Percentiles rank a stretch among this genome's conserved stretches.
These are phyloP conservation scores for Acaromyces ingoldii DNA, from an alignment of 1,284 basidiomycete species.

Conservation along the genomic window DNA sequence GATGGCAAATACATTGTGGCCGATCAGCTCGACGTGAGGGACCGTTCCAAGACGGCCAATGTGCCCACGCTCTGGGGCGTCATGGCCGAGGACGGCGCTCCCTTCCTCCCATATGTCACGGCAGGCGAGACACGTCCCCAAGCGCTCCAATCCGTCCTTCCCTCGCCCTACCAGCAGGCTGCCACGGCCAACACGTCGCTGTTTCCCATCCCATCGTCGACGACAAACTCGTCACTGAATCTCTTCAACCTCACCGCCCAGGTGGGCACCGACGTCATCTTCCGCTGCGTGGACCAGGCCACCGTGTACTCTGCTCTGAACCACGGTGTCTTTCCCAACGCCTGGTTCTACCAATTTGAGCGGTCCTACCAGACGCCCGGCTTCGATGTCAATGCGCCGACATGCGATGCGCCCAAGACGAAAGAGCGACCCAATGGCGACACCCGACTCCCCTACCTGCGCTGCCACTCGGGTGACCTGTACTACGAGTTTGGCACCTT, in stretches of 20 bases:
- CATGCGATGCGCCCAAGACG: not conserved
- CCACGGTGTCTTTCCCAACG: not conserved
- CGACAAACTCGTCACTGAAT: not conserved
- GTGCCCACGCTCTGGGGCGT: not conserved
- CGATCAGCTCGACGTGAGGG: not conserved
- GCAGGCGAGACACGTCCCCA: not conserved
- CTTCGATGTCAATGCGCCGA: too few species aligned
- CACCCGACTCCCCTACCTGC: constrained; percentile 2
- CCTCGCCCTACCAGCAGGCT: not conserved
- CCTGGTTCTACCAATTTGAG: not conserved
- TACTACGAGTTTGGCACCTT: constrained; percentile 8
- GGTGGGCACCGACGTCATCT: not conserved
- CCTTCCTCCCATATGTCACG: not conserved
- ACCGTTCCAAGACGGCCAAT: not conserved
- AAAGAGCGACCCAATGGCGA: not conserved
- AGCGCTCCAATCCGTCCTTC: constrained; percentile 1
- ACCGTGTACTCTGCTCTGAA: not conserved
- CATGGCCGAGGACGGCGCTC: constrained; percentile 3
- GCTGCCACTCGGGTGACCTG: constrained; percentile 18
- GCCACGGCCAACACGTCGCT: not conserved
- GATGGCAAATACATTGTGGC: constrained; percentile 1
- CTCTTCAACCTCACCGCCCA: constrained; percentile 6
- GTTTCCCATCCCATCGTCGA: not conserved
- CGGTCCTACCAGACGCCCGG: not conserved
- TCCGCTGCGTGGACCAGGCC: constrained; percentile 2